Percentiles rank a stretch among this genome's conserved stretches.
phyloP scores from a whole-genome alignment of 306 rosid species.

The Cyamopsis tetragonoloba region DNA sequence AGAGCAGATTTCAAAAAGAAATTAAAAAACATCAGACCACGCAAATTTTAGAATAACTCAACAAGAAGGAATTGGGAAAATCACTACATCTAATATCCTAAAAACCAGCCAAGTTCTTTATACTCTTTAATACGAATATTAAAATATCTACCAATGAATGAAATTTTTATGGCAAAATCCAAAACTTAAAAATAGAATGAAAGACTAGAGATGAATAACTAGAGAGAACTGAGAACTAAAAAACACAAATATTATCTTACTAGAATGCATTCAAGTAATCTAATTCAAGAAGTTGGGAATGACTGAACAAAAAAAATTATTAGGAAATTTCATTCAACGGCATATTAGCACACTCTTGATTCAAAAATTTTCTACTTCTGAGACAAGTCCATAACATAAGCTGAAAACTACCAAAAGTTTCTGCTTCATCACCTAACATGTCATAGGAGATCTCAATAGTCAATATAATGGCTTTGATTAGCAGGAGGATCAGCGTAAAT shows the following conservation, averaged over 20 bases:
- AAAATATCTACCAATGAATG: not conserved
- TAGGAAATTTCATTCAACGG: not conserved
- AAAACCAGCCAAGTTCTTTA: not conserved
- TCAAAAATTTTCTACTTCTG: slow-evolving; percentile 8
- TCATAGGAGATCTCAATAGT: not conserved
- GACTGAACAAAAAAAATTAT: not conserved
- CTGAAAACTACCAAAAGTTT: not conserved
- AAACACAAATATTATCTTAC: not conserved
- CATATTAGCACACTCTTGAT: not conserved
- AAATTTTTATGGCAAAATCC: not conserved
- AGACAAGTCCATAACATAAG: slow-evolving; percentile 4
- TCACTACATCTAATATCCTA: not conserved
- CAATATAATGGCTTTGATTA: not conserved
- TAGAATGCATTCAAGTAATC: not conserved
- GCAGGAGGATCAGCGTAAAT: not conserved
- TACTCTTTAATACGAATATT: not conserved
- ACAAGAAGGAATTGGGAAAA: not conserved
- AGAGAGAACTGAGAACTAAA: not conserved
- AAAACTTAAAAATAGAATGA: not conserved
- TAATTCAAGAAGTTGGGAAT: not conserved
- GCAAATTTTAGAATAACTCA: not conserved
- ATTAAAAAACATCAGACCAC: slow-evolving; percentile 22
- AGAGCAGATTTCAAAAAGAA: not conserved
- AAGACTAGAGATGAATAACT: not conserved
- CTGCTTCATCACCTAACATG: not conserved